phyloP scores from a whole-genome alignment of 345 rosid genomes.

The Citropsis articulata region DNA sequence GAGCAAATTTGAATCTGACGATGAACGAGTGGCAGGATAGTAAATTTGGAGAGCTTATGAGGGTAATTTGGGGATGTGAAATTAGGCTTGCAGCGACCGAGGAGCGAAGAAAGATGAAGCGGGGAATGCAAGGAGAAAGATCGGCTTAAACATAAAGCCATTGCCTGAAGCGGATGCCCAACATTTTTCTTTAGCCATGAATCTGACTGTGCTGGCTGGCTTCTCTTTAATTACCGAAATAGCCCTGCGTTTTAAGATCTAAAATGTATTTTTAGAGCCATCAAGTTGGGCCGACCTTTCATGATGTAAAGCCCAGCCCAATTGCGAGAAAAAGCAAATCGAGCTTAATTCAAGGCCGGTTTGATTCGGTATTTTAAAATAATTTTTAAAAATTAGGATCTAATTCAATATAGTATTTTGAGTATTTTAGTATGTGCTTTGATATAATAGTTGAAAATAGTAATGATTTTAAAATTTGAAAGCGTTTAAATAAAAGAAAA shows the following conservation, averaged over 20 bases:
- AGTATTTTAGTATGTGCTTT: no score
- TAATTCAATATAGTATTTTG: no score
- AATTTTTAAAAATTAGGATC: no score
- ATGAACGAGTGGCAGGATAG: conserved; percentile 25
- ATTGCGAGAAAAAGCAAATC: no score
- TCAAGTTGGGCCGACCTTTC: neutral
- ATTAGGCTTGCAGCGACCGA: conserved; percentile 12
- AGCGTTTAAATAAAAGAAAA: no score
- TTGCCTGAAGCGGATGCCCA: neutral
- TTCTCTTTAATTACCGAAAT: neutral
- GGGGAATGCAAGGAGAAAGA: conserved; percentile 19
- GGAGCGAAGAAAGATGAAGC: neutral
- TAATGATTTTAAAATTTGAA: no score
- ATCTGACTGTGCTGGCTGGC: neutral
- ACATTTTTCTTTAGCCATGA: neutral
- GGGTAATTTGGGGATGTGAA: conserved; percentile 29
- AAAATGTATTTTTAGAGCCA: neutral
- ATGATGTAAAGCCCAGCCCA: neutral
- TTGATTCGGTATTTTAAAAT: no score
- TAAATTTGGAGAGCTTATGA: conserved; percentile 20
- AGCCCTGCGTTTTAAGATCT: neutral
- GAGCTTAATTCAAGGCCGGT: no score
- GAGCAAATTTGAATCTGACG: neutral
- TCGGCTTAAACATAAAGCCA: conserved; percentile 40
- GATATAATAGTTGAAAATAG: no score